Evolutionary conservation across 2,329 filamentous ascomycete genomes (phyloP).

Genomic region (Xylariaceae sp.): DNA sequence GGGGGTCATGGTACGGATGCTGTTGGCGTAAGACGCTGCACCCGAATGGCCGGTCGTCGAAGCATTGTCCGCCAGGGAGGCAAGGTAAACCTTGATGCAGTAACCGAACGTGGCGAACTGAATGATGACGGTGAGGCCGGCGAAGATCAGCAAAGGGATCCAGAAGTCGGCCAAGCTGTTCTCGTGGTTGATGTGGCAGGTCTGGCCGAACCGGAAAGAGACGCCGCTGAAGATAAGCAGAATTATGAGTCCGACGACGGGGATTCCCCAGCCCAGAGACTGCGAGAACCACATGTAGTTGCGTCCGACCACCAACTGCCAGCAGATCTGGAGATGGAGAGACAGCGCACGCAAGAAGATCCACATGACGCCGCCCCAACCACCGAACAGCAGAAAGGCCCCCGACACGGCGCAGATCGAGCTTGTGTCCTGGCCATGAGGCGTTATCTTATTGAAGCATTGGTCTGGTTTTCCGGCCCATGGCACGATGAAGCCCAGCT

Average conservation of each 20-base stretch:
- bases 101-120: constrained; percentile 71
- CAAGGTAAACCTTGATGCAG: constrained; percentile 91
- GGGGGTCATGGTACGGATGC: constrained; percentile 70
- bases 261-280: constrained; percentile 76
- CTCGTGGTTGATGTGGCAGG: constrained; percentile 90
- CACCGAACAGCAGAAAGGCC: constrained; percentile 77
- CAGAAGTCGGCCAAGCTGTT: constrained; percentile 82
- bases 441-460: constrained; percentile 87
- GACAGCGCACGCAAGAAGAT: constrained; percentile 84
- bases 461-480: constrained; percentile 71
- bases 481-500: constrained; percentile 84
- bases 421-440: constrained; percentile 82
- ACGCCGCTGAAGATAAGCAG: constrained; percentile 83
- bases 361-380: constrained; percentile 82
- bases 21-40: constrained; percentile 70
- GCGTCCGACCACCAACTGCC: constrained; percentile 84
- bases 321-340: constrained; percentile 95
- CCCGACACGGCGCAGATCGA: constrained; percentile 83
- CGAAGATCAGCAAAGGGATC: constrained; percentile 71
- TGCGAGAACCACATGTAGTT: constrained; percentile 87
- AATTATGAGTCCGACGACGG: constrained; percentile 66
- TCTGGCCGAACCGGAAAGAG: constrained; percentile 85
- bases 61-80: constrained; percentile 69
- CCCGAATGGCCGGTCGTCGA: constrained; percentile 65
- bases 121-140: constrained; percentile 58